Base-by-base conservation (phyloP, 768 basidiomycete genomes). In the Lactarius hengduanensis region DNA sequence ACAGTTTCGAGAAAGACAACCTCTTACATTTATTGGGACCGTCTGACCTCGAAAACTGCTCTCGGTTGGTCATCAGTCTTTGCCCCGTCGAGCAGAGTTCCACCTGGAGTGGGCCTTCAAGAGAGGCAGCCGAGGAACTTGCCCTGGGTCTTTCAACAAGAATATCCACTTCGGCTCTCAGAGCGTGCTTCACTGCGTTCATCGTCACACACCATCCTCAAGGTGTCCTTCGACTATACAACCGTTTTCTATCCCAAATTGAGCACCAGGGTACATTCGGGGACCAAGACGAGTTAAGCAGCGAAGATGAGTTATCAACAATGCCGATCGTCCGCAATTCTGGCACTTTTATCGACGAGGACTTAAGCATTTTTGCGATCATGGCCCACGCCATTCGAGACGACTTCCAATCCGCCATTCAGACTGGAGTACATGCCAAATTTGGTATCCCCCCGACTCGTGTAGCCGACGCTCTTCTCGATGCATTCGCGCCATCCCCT, bases 351-450 rank as follows among this genome's bases (percentile, higher is more conserved):
- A 50, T 73, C 32, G 71, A 70, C 26, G 62, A 43, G 32, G 71
- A 77, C 66, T 87, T 38, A 75, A 89, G 30, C 78, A 88, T 59
- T 38, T 80, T 80, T 13, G 85, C 80, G 7, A 76, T 85, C n/a
- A 78, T 84, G 26, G 91, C 91, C 18, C 77, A 85, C 73, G 86
- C 87, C 4, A 81, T 86, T 73, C 75, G 78, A 36, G 77, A 84
- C 71, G 78, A 81, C n/a, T 90, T 92, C 69, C 71, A 76, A n/a
- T 79, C 74, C 38, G 88, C 89, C 3, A 72, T 91, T 57, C 74
- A 76, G 53, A 72, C 74, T 5, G 84, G 77, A 65, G 69, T 85
- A 9, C 70, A 76, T 22, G 78, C 77, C 1, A 76, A 75, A 20
- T 73, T 79, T 55, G 79, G 76, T 1, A 69, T 86, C 41, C 71